These are phyloP conservation scores for Penstemon newberryi DNA, from an alignment of 257 asterid genomes.

Conservation along the genomic window DNA sequence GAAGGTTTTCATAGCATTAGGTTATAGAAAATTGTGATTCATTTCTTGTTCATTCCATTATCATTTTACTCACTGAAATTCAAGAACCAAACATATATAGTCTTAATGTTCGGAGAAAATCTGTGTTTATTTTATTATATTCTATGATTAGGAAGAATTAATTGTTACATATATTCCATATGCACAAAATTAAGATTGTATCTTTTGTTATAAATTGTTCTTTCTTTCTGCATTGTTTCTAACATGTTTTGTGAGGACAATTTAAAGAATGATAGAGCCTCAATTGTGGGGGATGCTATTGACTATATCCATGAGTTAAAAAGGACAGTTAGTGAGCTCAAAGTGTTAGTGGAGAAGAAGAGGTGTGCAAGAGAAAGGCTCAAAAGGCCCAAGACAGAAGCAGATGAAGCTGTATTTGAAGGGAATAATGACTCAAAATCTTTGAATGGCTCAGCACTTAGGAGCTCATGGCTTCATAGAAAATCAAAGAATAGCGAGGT, in stretches of 20 bases:
- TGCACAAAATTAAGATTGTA: not conserved
- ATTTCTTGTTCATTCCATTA: no score
- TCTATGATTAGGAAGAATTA: no score
- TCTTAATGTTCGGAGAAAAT: no score
- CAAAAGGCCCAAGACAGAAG: slow-evolving; percentile 60
- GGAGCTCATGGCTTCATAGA: slow-evolving; percentile 93
- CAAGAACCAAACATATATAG: no score
- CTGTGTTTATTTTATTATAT: no score
- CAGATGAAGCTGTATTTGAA: slow-evolving; percentile 24
- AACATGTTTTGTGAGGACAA: not conserved
- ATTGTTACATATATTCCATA: no score
- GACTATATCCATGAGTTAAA: slow-evolving; percentile 67
- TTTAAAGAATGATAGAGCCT: slow-evolving; percentile 62
- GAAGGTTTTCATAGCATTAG: no score
- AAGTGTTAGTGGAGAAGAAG: slow-evolving; percentile 63
- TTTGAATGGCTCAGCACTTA: slow-evolving; percentile 45
- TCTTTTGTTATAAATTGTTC: not conserved
- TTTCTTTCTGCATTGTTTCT: not conserved
- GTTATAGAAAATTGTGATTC: no score
- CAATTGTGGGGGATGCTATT: slow-evolving; percentile 62
- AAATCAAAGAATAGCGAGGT: slow-evolving; percentile 79
- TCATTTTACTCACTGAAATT: no score
- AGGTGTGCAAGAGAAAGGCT: slow-evolving; percentile 65
- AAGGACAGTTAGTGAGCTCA: slow-evolving; percentile 59
- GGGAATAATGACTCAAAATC: slow-evolving; percentile 36